Percentiles rank a stretch among this genome's conserved stretches.
Evolutionary conservation across 805 yeast genomes (phyloP).

Genomic region (Starmerella lactis-condensi): DNA sequence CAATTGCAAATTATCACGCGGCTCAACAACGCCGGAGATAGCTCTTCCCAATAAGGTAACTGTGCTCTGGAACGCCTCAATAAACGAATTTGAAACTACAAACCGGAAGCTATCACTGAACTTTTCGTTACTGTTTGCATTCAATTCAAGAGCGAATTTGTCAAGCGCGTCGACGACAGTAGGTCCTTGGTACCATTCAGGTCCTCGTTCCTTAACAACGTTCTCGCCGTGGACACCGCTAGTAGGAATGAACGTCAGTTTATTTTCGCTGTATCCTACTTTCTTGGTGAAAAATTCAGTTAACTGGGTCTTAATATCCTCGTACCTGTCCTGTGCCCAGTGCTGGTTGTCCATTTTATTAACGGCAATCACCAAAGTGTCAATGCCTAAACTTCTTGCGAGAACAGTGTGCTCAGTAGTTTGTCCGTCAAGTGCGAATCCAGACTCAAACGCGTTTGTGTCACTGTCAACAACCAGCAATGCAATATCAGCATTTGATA

Average conservation of each 20-base stretch:
- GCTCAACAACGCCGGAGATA: constrained; percentile 47
- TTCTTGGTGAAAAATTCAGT: constrained; percentile 32
- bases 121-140: constrained; percentile 2
- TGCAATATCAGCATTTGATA: constrained; percentile 60
- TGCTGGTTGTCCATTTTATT: constrained; percentile 51
- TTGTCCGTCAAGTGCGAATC: constrained; percentile 50
- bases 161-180: constrained; percentile 27
- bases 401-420: constrained; percentile 61
- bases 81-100: constrained; percentile 44
- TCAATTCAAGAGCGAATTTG: constrained; percentile 15
- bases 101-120: constrained; percentile 30
- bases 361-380: constrained; percentile 38
- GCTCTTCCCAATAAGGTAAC: constrained; percentile 46
- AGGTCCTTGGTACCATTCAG: constrained; percentile 30
- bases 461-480: constrained; percentile 51
- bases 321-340: constrained; percentile 39
- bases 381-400: constrained; percentile 50
- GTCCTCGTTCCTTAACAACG: constrained; percentile 30
- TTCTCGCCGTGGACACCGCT: constrained; percentile 54
- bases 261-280: constrained; percentile 30
- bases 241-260: constrained; percentile 41
- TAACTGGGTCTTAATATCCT: constrained; percentile 33
- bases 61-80: constrained; percentile 31
- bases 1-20: constrained; percentile 40
- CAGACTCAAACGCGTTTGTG: constrained; percentile 51